Conservation (phyloP, 192 early-diverging fungal species). For the Coemansia sp. region DNA sequence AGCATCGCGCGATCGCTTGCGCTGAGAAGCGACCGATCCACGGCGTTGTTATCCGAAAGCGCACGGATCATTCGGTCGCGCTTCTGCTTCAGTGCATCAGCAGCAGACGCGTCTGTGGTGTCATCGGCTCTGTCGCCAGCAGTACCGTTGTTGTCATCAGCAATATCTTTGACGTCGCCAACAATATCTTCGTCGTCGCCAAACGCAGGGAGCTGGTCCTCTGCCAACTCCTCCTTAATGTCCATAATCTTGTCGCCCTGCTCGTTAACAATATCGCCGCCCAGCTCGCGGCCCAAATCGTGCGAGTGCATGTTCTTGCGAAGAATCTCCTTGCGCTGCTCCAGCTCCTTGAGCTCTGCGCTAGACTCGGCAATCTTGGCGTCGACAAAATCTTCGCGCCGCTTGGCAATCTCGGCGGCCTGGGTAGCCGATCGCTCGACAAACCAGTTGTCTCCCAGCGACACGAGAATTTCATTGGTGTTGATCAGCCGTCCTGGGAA, state of each 20-base stretch:
- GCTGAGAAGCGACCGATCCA: conserved; percentile 2
- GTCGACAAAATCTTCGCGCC: conserved; percentile 53
- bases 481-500: conserved; percentile 82
- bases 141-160: background rate
- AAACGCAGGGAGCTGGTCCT: conserved; percentile 9
- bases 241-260: conserved; percentile 51
- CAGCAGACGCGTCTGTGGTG: background rate
- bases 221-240: conserved; percentile 43
- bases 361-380: conserved; percentile 13
- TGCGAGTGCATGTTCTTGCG: background rate
- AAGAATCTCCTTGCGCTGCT: conserved; percentile 6
- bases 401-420: conserved; percentile 68
- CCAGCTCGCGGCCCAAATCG: conserved; percentile 5
- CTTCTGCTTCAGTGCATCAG: conserved; percentile 7
- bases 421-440: conserved; percentile 74
- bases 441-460: conserved; percentile 94
- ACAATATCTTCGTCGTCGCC: background rate
- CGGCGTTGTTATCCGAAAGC: background rate
- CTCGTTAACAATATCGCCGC: conserved; percentile 29
- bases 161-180: too few species aligned
- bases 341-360: conserved; percentile 13
- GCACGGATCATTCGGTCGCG: conserved; percentile 17
- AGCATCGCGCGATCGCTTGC: conserved; percentile 22
- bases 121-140: background rate
- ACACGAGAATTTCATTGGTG: conserved; percentile 88